Evolutionary conservation across 1,284 basidiomycete genomes (phyloP).

Genomic region (Heterobasidion irregulare): DNA sequence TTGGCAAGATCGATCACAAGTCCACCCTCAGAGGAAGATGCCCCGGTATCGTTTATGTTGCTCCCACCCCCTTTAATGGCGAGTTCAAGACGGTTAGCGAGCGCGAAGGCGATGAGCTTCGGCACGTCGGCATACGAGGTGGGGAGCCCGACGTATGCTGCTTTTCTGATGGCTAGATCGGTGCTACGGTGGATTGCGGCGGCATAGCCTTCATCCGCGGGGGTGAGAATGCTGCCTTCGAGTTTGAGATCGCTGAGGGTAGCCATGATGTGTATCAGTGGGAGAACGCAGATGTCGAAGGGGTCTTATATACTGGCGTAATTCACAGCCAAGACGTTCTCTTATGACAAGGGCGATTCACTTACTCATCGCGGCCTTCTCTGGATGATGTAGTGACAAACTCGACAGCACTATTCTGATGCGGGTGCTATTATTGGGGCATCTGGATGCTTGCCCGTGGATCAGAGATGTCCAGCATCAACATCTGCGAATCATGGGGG

Average conservation of each 20-base stretch:
- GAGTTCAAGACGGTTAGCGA: not conserved
- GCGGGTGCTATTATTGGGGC: too few species aligned
- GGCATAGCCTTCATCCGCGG: not conserved
- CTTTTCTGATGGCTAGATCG: not conserved
- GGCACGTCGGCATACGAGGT: not conserved
- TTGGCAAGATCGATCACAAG: not conserved
- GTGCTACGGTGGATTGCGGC: not conserved
- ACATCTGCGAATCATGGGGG: too few species aligned
- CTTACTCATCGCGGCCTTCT: not conserved
- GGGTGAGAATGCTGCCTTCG: not conserved
- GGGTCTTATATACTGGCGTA: not conserved
- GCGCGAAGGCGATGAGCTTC: not conserved
- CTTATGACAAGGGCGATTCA: not conserved
- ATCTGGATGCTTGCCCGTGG: too few species aligned
- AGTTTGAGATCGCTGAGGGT: not conserved
- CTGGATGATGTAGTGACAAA: not conserved
- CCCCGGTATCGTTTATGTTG: not conserved
- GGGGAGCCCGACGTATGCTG: not conserved
- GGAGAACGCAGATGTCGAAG: not conserved
- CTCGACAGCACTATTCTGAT: too few species aligned
- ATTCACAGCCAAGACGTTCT: not conserved
- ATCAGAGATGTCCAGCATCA: too few species aligned
- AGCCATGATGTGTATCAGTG: not conserved
- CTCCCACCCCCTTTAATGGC: not conserved
- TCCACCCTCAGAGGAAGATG: not conserved